A percentile compares a stretch with the other conserved stretches of the same genome.
phyloP scores from a whole-genome alignment of 345 rosid genomes.

The Dipteronia dyeriana region DNA sequence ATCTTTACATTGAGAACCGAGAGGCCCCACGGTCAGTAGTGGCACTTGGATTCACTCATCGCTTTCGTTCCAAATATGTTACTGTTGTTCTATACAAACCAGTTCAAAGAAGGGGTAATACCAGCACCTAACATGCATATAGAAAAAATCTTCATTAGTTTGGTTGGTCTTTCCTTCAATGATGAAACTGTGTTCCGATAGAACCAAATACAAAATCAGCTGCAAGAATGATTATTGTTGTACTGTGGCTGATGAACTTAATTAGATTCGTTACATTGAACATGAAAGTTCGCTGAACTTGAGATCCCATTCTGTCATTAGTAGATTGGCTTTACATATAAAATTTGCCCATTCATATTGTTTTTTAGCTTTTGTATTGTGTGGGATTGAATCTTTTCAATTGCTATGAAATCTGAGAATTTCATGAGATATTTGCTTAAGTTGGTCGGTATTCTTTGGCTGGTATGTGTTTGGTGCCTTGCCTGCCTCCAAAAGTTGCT shows the following conservation, averaged over 20 bases:
- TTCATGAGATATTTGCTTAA: background rate
- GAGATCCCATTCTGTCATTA: constrained; percentile 15
- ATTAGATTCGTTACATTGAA: constrained; percentile 18
- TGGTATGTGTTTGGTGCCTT: background rate
- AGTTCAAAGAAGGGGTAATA: constrained; percentile 64
- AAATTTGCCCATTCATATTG: constrained; percentile 9
- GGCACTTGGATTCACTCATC: constrained; percentile 92
- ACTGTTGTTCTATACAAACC: constrained; percentile 95
- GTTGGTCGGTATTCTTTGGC: background rate
- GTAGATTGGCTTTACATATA: constrained; percentile 14
- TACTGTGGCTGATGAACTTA: constrained; percentile 13
- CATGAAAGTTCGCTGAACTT: constrained; percentile 17
- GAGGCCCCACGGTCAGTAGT: constrained; percentile 86
- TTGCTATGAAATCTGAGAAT: background rate
- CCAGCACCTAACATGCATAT: constrained; percentile 44
- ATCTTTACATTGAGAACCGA: constrained; percentile 85
- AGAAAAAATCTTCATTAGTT: constrained; percentile 9
- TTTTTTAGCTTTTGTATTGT: background rate
- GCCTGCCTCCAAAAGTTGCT: background rate
- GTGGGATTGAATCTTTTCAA: background rate
- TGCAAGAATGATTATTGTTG: constrained; percentile 23
- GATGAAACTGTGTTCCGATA: constrained; percentile 23
- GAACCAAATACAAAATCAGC: constrained; percentile 26
- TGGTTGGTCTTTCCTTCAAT: constrained; percentile 20
- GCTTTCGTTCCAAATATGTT: constrained; percentile 83